Percentiles rank a stretch among this genome's conserved stretches.
Conservation (phyloP, 73 alveolate species). For the Tetrahymena borealis region DNA sequence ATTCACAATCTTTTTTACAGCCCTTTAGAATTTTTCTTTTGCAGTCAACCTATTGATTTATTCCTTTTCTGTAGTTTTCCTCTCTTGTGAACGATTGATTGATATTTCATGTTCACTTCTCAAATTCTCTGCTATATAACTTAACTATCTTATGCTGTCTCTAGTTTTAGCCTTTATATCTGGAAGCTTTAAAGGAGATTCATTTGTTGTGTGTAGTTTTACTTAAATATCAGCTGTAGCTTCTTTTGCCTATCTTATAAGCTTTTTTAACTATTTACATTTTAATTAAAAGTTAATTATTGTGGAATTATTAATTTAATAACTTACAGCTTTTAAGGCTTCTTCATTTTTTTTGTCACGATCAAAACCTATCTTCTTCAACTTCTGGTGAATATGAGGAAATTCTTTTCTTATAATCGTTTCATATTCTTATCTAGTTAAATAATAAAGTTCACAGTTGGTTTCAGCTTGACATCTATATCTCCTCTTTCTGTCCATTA, state of each 20-base stretch:
- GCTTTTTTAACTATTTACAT: background rate
- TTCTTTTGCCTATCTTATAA: background rate
- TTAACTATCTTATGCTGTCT: background rate
- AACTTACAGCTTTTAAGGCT: background rate
- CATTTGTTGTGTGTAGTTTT: background rate
- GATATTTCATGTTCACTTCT: background rate
- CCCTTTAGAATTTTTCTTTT: too few species aligned
- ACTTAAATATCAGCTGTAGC: background rate
- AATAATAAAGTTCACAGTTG: background rate
- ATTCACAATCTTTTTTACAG: too few species aligned
- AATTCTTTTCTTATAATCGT: background rate
- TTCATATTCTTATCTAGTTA: background rate
- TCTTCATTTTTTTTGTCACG: background rate
- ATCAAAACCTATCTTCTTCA: background rate
- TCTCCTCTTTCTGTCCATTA: background rate
- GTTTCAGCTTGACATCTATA: background rate
- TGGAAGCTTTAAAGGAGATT: background rate
- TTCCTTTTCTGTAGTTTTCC: too few species aligned
- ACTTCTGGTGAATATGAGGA: background rate
- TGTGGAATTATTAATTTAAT: background rate
- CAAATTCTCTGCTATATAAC: background rate
- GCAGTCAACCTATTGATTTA: too few species aligned
- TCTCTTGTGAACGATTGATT: background rate
- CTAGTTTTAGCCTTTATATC: background rate
- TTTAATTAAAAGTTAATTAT: background rate